Evolutionary conservation across 2,329 filamentous ascomycete species (phyloP).

Genomic region (Trichophyton benhamiae): DNA sequence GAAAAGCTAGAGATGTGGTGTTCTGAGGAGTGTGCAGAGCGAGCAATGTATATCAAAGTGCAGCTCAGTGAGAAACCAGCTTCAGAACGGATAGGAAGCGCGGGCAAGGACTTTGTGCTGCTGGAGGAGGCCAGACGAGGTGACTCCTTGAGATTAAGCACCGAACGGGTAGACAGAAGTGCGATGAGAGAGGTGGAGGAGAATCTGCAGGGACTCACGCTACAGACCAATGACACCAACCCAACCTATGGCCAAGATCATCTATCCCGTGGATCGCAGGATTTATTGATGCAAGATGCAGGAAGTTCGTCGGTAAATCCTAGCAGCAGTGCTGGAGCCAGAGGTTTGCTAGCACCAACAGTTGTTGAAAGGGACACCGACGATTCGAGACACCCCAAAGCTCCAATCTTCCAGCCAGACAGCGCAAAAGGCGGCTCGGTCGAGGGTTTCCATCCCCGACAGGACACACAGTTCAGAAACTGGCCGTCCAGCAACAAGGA

Average conservation of each 20-base stretch:
- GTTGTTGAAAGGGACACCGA: slow-evolving; percentile 7
- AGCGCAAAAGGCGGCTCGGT: slow-evolving; percentile 29
- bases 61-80: slow-evolving; percentile 77
- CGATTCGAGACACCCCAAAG: slow-evolving; percentile 16
- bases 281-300: neutral
- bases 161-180: slow-evolving; percentile 4
- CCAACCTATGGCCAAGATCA: neutral
- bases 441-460: slow-evolving; percentile 30
- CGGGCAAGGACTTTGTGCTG: slow-evolving; percentile 47
- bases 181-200: slow-evolving; percentile 14
- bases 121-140: slow-evolving; percentile 47
- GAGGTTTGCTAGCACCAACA: neutral
- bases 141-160: neutral
- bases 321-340: slow-evolving; percentile 5
- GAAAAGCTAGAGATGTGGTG: slow-evolving; percentile 80
- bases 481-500: neutral
- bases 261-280: neutral
- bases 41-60: slow-evolving; percentile 74
- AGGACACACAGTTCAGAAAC: slow-evolving; percentile 6
- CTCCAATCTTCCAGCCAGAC: slow-evolving; percentile 21
- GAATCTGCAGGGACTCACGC: neutral
- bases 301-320: neutral
- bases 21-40: slow-evolving; percentile 60
- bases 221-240: neutral
- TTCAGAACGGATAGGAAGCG: slow-evolving; percentile 60